Base-by-base conservation (phyloP, 345 rosid genomes). In the Streptanthus diversifolius region DNA sequence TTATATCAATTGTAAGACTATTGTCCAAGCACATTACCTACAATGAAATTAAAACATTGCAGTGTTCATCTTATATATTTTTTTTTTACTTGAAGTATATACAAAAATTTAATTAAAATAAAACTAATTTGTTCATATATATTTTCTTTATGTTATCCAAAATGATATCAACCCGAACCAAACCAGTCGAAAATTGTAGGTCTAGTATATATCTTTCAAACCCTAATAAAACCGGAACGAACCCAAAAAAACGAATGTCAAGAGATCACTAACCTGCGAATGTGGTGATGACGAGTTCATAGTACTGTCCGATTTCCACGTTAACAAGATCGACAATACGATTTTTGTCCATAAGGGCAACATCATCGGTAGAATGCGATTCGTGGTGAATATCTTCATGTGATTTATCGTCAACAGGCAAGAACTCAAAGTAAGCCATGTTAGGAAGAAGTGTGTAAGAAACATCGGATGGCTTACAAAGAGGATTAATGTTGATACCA, bases 341-440 rank as follows among this genome's bases (percentile, higher is more conserved):
- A 36, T 69, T 45, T 68, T 48, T 43, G 48, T 43, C 79, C 24
- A 86, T 86, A 77, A 84, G 85, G 61, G 75, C 71, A 15, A 79
- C 72, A 61, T 80, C 75, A 63, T 77, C 78, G 53, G 77, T 83
- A n/a, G 71, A 65, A 55, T 49, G 63, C 6, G 63, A 48, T 6
- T 51, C 44, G 30, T 48, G 58, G 7, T 48, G 33, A 56, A 77
- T 39, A 19, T 55, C 74, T 52, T 81, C 86, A 18, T 65, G 75
- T 6, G 56, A 67, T 71, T 80, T 83, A 53, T 86, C 83, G 63
- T 83, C 81, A 14, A 90, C 83, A 0, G 85, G 90, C 39, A 92
- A 63, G 84, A 92, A 92, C 84, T 92, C 98, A 43, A 90, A 90
- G 72, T 84, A 92, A 71, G 91, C 98, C 98, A 92, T 88, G 63